Evolutionary conservation across 768 basidiomycete species (phyloP), one percentile per base, ranked within the genome.

Genomic region (Leccinum disarticulatum): DNA sequence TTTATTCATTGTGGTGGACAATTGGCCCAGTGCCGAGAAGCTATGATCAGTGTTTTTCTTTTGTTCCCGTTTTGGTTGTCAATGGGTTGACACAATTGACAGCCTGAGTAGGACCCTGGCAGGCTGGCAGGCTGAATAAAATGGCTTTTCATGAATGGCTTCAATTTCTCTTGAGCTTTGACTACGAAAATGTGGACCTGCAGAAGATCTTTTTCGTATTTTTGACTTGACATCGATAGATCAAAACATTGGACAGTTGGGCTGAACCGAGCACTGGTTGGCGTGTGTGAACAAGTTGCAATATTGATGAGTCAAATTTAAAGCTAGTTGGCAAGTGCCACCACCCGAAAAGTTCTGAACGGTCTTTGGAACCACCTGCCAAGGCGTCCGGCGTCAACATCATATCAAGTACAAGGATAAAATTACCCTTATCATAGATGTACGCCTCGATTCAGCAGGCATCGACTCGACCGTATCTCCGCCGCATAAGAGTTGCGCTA

Each of bases 401-500:
- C 49, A 35, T 35, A 14, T 35, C 33, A 35, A 35, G 33, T 6
- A 6, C 33, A 13, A 35, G 33, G 33, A 35, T 35, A 35, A 35
- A 35, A 2, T 35, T 14, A 35, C 13, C 33, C 33, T 35, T 14
- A 38, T 22, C n/a, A 30, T 13, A 11, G 0, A 71, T 70, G 69
- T 61, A 62, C 9, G 31, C 67, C 31, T 22, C 8, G 38, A 43
- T 38, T 4, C 58, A 48, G 47, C 65, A 57, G 31, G 50, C 52
- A 15, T 51, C 55, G 9, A n/a, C 41, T n/a, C 55, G 50, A 15
- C 43, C 62, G 30, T 59, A 55, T 56, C 27, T 72, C 3, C 73
- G 70, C 46, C 59, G 64, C 22, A 55, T 65, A 30, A 69, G 73
- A 25, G 65, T 74, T 4, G 66, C 64, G 14, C 56, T 80, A 3